Evolutionary conservation across 2,329 filamentous ascomycete genomes (phyloP).

Genomic region (Sordariomycetes sp.): DNA sequence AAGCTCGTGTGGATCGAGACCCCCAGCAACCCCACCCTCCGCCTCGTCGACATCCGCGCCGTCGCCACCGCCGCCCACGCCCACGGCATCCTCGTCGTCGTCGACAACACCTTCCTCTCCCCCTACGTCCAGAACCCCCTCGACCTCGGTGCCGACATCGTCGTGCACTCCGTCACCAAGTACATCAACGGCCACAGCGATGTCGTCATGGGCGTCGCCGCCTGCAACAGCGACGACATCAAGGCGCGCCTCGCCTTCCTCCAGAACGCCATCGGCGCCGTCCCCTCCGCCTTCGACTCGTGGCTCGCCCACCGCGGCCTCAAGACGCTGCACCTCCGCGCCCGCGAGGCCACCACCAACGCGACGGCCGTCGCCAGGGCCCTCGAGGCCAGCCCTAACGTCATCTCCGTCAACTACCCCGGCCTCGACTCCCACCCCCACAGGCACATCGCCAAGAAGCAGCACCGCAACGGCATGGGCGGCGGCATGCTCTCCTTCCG

Average conservation of each 20-base stretch:
- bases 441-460: conserved; percentile 69
- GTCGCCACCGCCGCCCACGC: conserved; percentile 74
- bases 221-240: conserved; percentile 79
- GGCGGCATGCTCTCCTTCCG: conserved; percentile 98
- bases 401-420: conserved; percentile 90
- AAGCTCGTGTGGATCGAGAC: conserved; percentile 96
- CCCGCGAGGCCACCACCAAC: conserved; percentile 71
- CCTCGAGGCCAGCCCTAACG: conserved; percentile 67
- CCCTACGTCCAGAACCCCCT: conserved; percentile 96
- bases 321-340: conserved; percentile 91
- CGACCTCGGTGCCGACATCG: conserved; percentile 88
- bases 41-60: conserved; percentile 82
- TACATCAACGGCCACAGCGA: conserved; percentile 98
- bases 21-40: conserved; percentile 87
- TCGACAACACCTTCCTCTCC: conserved; percentile 96
- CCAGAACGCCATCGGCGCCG: conserved; percentile 93
- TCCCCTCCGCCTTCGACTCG: conserved; percentile 89
- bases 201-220: conserved; percentile 93
- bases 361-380: conserved; percentile 64
- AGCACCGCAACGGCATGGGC: conserved; percentile 88
- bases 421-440: conserved; percentile 81
- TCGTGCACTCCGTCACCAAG: conserved; percentile 94
- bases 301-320: conserved; percentile 96
- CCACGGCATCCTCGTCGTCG: conserved; percentile 87
- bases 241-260: conserved; percentile 72